phyloP scores from a whole-genome alignment of 768 basidiomycete genomes.

The Russula sp. region DNA sequence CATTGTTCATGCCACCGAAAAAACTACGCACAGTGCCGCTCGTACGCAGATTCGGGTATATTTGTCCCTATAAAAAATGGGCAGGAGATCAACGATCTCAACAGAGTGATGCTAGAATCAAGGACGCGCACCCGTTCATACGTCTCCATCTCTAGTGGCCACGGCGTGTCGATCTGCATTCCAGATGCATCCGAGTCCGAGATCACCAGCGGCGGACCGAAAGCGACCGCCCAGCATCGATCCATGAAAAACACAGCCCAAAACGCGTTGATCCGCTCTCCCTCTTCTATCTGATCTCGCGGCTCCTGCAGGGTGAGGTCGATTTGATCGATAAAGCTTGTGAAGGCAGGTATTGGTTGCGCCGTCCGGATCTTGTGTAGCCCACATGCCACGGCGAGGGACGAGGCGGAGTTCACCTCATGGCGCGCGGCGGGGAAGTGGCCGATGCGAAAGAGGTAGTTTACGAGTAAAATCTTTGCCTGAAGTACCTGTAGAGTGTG shows the following conservation, averaged over 20 bases:
- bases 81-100: conserved; percentile 30
- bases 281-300: conserved; percentile 47
- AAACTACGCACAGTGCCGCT: conserved; percentile 45
- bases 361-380: conserved; percentile 25
- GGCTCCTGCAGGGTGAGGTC: conserved; percentile 32
- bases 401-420: conserved; percentile 27
- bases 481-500: conserved; percentile 32
- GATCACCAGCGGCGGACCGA: conserved; percentile 46
- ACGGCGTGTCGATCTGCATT: conserved; percentile 34
- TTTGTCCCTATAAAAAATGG: conserved; percentile 34
- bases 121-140: conserved; percentile 28
- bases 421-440: conserved; percentile 28
- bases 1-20: conserved; percentile 32
- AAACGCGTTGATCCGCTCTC: conserved; percentile 59
- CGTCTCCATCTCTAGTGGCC: conserved; percentile 31
- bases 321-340: conserved; percentile 19
- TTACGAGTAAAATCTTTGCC: conserved; percentile 29
- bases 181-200: conserved; percentile 43
- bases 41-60: conserved; percentile 39
- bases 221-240: conserved; percentile 46
- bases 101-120: background rate
- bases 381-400: conserved; percentile 26
- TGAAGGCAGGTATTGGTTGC: conserved; percentile 14
- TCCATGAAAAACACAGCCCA: conserved; percentile 57
- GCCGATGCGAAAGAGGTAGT: conserved; percentile 27